These are phyloP conservation scores for Lyophyllum semitale DNA, from an alignment of 768 basidiomycete species.

Conservation along the genomic window DNA sequence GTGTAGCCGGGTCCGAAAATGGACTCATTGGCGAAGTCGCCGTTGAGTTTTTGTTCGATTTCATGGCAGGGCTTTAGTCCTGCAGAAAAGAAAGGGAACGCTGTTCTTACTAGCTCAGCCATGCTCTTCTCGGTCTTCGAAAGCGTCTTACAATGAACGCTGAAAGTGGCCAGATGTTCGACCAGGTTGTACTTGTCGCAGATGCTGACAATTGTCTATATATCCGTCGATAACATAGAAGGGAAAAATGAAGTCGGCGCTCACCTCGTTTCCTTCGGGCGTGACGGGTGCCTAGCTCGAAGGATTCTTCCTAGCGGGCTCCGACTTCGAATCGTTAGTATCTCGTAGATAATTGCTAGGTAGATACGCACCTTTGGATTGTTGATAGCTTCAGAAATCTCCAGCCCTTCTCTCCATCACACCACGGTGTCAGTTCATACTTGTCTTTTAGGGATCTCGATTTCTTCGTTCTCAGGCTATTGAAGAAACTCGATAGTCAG, in stretches of 20 bases:
- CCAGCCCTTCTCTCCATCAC: constrained; percentile 54
- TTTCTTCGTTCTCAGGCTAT: constrained; percentile 77
- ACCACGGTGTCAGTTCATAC: constrained; percentile 68
- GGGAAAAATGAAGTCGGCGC: constrained; percentile 20
- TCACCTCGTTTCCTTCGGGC: constrained; percentile 90
- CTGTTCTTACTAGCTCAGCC: constrained; percentile 79
- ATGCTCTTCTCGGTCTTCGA: constrained; percentile 95
- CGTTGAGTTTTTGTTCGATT: constrained; percentile 94
- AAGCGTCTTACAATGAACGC: constrained; percentile 80
- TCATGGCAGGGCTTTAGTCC: constrained; percentile 46
- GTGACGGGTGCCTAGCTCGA: constrained; percentile 97
- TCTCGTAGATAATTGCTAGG: neutral
- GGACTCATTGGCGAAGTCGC: constrained; percentile 90
- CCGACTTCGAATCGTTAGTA: constrained; percentile 66
- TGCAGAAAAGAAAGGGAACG: neutral
- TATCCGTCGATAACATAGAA: neutral
- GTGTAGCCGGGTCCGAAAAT: constrained; percentile 89
- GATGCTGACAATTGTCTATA: constrained; percentile 85
- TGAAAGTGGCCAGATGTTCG: constrained; percentile 76
- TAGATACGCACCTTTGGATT: constrained; percentile 33
- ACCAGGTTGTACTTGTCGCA: constrained; percentile 84
- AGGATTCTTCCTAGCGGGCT: constrained; percentile 96
- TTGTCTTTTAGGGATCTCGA: constrained; percentile 85
- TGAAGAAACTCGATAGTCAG: neutral
- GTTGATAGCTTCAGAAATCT: constrained; percentile 40